Evolutionary conservation across 441 rosid genomes (phyloP), one percentile per base, ranked within the genome.

Genomic region (Francoa sonchifolia): DNA sequence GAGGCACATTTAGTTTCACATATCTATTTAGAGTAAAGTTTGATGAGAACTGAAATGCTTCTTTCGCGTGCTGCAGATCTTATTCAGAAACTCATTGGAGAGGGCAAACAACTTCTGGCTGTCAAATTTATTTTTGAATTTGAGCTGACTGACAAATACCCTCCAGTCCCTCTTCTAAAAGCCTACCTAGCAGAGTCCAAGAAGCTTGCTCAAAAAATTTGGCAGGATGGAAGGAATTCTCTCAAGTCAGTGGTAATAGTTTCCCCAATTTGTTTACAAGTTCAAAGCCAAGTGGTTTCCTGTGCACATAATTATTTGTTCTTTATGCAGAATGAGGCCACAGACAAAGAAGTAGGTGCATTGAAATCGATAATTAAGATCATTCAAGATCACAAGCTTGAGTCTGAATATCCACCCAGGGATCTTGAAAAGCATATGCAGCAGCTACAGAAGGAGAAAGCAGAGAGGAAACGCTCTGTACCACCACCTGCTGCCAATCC

Each of bases 71-170:
- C 56, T 44, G 41, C 71, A 63, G 72, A 50, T 62, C 54, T 79
- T 5, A 36, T 79, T 48, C 58, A 68, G 33, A 73, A 71, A 58
- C 77, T 86, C 16, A 53, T 74, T 38, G 63, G 53, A 14, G 56
- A 32, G 40, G 75, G 63, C 19, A 74, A 72, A 39, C 63, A 62
- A 12, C 59, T 68, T 32, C 46, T 62, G 46, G 83, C 87, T 32
- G 63, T 74, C 53, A 73, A 51, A 52, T 71, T 74, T 42, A 52
- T 71, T 41, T 66, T 67, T 36, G 84, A 79, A 65, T 64, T 74
- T 65, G 71, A 69, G 63, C 52, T 86, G 61, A 52, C 63, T 14
- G 65, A 54, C 50, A 66, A 67, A 44, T 82, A 71, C 48, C 58
- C 69, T 42, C 85, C 80, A 8, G 73, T 68, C 43, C 48, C 55